A percentile compares a stretch with the other conserved stretches of the same genome.
Conservation (phyloP, 495 filamentous ascomycete species). For the Apiosordaria backusii region DNA sequence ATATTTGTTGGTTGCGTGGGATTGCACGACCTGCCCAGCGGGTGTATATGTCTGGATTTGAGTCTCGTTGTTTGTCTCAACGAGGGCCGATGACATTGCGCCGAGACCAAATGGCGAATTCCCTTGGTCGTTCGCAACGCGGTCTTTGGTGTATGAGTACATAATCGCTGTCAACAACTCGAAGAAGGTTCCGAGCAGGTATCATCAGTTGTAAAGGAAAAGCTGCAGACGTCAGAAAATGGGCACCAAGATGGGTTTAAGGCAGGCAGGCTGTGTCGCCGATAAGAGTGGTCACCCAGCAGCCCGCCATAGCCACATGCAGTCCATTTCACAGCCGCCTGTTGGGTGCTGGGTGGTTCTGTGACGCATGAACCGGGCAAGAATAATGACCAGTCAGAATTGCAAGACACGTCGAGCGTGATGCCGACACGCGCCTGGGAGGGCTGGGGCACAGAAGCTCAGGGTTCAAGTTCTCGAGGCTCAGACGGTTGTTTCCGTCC, state of each 20-base stretch:
- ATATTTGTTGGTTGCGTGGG: background rate
- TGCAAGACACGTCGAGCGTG: background rate
- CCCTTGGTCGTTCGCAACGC: background rate
- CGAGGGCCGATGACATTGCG: conserved; percentile 6
- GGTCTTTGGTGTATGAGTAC: background rate
- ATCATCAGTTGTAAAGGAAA: background rate
- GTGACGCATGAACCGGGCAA: background rate
- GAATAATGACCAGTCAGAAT: background rate
- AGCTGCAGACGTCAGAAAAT: background rate
- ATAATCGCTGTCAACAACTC: background rate
- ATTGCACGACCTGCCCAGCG: background rate
- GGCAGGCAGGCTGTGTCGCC: background rate
- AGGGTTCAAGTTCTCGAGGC: background rate
- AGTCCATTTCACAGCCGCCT: background rate
- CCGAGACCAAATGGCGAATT: conserved; percentile 26
- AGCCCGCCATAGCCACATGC: background rate
- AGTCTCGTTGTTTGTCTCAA: conserved; percentile 2
- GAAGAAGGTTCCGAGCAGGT: background rate
- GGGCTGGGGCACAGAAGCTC: background rate
- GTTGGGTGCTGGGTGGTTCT: background rate
- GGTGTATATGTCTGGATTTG: conserved; percentile 8
- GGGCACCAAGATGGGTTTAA: background rate
- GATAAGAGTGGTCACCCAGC: background rate
- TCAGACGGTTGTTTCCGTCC: background rate
- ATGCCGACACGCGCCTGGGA: background rate